A percentile compares a stretch with the other conserved stretches of the same genome.
Evolutionary conservation across 495 filamentous ascomycete genomes (phyloP).

Genomic region (Neurospora intermedia): DNA sequence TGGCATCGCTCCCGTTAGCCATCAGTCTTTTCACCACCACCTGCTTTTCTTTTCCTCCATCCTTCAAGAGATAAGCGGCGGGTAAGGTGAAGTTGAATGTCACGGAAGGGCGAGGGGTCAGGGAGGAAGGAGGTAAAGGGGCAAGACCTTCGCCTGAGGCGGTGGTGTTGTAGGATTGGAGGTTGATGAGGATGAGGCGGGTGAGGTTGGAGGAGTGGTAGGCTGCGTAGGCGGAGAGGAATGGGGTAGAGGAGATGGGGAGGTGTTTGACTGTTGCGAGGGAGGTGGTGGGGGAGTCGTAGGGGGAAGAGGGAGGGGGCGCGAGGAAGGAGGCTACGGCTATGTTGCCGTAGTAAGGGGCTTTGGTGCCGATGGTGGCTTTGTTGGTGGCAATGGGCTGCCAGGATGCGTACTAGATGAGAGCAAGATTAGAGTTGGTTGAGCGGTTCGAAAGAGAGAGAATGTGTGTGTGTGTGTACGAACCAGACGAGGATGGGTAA

Average conservation of each 20-base stretch:
- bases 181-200: constrained; percentile 47
- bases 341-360: constrained; percentile 58
- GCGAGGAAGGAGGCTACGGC: constrained; percentile 48
- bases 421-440: background rate
- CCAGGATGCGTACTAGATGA: constrained; percentile 31
- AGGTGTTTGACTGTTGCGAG: constrained; percentile 32
- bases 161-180: constrained; percentile 51
- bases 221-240: constrained; percentile 48
- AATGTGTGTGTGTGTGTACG: too few relatives aligned
- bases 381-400: constrained; percentile 46
- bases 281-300: background rate
- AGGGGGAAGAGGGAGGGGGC: constrained; percentile 11
- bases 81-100: constrained; percentile 35
- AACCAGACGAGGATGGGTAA: too few relatives aligned
- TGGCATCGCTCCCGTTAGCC: constrained; percentile 55
- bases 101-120: constrained; percentile 15
- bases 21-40: constrained; percentile 37
- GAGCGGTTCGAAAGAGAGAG: too few relatives aligned
- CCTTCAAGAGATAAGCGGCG: background rate
- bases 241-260: constrained; percentile 31
- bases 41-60: background rate
- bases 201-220: constrained; percentile 36
- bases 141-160: constrained; percentile 27
- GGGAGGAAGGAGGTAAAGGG: constrained; percentile 12
- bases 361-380: constrained; percentile 47